Conservation (phyloP, 2,329 filamentous ascomycete species). For the Arthroderma uncinatum region DNA sequence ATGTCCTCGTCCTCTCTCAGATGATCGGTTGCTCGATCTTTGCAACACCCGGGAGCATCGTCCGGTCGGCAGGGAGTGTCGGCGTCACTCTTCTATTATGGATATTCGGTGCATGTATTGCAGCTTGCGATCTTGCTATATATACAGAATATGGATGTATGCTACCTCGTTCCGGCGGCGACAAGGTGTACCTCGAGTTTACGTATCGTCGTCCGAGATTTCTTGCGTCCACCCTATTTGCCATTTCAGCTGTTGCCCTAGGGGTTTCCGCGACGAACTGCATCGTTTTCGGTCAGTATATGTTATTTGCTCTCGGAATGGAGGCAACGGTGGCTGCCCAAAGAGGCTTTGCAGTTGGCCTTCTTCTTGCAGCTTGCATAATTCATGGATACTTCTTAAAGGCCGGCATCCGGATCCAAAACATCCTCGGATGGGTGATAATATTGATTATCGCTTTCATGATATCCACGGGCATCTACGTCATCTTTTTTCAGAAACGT, state of each 20-base stretch:
- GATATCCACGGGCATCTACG: constrained; percentile 49
- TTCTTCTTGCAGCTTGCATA: constrained; percentile 48
- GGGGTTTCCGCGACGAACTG: constrained; percentile 61
- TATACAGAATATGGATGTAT: constrained; percentile 59
- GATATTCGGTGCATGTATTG: constrained; percentile 51
- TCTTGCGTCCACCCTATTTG: constrained; percentile 53
- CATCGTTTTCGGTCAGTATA: constrained; percentile 57
- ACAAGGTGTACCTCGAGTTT: constrained; percentile 62
- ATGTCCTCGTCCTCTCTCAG: constrained; percentile 56
- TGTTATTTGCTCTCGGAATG: constrained; percentile 47
- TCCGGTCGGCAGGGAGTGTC: constrained; percentile 54
- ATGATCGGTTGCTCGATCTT: constrained; percentile 64
- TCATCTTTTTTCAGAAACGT: constrained; percentile 38
- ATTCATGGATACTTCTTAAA: constrained; percentile 49
- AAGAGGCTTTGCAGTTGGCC: constrained; percentile 46
- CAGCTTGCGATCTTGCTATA: constrained; percentile 50
- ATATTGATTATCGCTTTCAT: constrained; percentile 51
- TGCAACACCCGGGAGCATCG: constrained; percentile 57
- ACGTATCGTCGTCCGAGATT: constrained; percentile 53
- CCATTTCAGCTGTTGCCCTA: constrained; percentile 51
- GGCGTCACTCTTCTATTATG: constrained; percentile 53
- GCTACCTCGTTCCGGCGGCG: constrained; percentile 57
- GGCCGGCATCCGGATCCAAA: constrained; percentile 50
- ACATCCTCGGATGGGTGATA: constrained; percentile 53
- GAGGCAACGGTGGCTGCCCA: constrained; percentile 42